phyloP scores from a whole-genome alignment of 345 rosid species.

The Acer campestre region DNA sequence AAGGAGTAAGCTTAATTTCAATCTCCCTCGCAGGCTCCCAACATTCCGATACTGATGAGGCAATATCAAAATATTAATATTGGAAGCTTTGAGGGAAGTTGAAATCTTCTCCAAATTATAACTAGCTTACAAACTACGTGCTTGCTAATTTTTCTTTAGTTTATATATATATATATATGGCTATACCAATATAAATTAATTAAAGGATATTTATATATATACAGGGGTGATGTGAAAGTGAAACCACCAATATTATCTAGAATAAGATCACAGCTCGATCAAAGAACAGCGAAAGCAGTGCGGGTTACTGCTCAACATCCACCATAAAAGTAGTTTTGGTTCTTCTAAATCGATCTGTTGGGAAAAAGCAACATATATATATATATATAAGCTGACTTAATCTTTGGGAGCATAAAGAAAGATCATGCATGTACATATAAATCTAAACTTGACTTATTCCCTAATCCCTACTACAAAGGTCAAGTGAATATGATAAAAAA shows the following conservation, averaged over 20 bases:
- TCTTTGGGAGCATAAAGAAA: conserved; percentile 8
- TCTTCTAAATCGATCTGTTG: conserved; percentile 12
- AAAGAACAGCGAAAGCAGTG: background rate
- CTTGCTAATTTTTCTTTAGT: background rate
- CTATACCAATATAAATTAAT: no score
- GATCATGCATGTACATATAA: background rate
- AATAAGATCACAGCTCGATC: background rate
- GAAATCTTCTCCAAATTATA: conserved; percentile 19
- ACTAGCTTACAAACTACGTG: background rate
- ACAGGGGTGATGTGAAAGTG: background rate
- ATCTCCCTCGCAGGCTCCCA: conserved; percentile 21
- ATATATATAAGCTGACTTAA: background rate
- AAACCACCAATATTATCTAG: background rate
- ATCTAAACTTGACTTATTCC: conserved; percentile 7
- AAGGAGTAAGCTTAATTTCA: conserved; percentile 18
- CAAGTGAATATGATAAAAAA: background rate
- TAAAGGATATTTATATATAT: background rate
- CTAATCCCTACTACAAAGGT: conserved; percentile 10
- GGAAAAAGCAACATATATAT: background rate
- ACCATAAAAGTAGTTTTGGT: background rate
- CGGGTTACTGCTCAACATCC: background rate
- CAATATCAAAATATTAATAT: background rate
- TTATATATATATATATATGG: background rate
- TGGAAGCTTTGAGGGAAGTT: conserved; percentile 42
- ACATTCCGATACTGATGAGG: background rate